phyloP scores from a whole-genome alignment of 129 eudicot genomes.

The Helichrysum umbraculigerum region DNA sequence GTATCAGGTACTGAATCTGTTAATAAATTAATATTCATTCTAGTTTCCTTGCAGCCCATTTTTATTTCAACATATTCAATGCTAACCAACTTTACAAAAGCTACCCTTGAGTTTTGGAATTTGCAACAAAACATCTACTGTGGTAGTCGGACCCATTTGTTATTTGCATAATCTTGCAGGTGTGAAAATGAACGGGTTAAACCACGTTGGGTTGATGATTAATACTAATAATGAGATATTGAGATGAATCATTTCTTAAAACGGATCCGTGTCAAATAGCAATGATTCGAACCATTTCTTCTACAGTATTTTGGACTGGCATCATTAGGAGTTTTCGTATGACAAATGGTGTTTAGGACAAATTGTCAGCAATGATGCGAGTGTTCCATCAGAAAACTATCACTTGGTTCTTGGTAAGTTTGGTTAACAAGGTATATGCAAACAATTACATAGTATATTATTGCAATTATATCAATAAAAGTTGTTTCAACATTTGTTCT shows the following conservation, averaged over 20 bases:
- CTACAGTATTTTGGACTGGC: too few species aligned
- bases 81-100: too few species aligned
- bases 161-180: not conserved
- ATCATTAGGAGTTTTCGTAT: not conserved
- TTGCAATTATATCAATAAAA: not conserved
- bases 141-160: not conserved
- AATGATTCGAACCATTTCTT: not conserved
- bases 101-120: too few species aligned
- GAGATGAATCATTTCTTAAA: too few species aligned
- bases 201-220: not conserved
- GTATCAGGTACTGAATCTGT: not conserved
- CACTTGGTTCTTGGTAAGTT: not conserved
- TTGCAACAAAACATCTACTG: not conserved
- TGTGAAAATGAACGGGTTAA: not conserved
- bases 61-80: too few species aligned
- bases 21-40: not conserved
- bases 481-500: not conserved
- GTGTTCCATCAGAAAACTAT: not conserved
- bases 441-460: not conserved
- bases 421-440: not conserved
- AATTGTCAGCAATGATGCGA: not conserved
- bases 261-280: too few species aligned
- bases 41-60: conserved; percentile 7
- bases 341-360: not conserved
- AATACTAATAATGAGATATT: too few species aligned